Evolutionary conservation across 192 early-diverging fungal genomes (phyloP).

Genomic region (Dispira simplex): DNA sequence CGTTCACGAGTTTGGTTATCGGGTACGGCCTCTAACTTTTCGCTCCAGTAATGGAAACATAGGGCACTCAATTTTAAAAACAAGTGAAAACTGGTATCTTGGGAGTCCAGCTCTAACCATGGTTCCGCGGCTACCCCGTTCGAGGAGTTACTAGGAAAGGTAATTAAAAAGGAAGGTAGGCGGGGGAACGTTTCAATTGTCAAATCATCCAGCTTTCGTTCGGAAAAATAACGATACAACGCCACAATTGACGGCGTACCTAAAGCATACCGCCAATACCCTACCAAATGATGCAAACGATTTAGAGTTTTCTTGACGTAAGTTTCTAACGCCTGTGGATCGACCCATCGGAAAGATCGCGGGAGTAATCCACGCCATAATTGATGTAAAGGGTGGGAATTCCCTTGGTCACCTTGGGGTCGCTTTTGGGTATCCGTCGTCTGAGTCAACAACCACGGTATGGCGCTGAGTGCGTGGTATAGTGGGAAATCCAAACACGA

Average conservation of each 20-base stretch:
- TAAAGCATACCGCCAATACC: neutral
- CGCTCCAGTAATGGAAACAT: neutral
- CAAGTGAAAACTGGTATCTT: neutral
- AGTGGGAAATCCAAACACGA: too few species aligned
- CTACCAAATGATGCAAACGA: neutral
- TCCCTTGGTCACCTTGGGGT: too few species aligned
- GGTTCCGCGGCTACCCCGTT: neutral
- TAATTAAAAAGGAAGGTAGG: neutral
- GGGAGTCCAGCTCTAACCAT: neutral
- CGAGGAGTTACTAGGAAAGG: neutral
- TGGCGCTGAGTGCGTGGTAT: too few species aligned
- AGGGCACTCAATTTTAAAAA: slow-evolving; percentile 1
- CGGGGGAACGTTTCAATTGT: neutral
- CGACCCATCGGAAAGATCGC: too few species aligned
- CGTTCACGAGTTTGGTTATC: neutral
- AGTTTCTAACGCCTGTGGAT: too few species aligned
- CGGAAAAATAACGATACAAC: neutral
- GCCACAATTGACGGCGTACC: neutral
- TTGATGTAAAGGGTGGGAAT: too few species aligned
- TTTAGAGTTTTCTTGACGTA: too few species aligned
- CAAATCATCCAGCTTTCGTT: neutral
- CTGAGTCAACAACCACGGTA: too few species aligned
- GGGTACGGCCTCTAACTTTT: neutral
- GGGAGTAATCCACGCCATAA: too few species aligned
- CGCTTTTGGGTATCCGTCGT: too few species aligned